These are phyloP conservation scores for Barnettozyma wickerhamii DNA, from an alignment of 805 yeast species.

Conservation along the genomic window DNA sequence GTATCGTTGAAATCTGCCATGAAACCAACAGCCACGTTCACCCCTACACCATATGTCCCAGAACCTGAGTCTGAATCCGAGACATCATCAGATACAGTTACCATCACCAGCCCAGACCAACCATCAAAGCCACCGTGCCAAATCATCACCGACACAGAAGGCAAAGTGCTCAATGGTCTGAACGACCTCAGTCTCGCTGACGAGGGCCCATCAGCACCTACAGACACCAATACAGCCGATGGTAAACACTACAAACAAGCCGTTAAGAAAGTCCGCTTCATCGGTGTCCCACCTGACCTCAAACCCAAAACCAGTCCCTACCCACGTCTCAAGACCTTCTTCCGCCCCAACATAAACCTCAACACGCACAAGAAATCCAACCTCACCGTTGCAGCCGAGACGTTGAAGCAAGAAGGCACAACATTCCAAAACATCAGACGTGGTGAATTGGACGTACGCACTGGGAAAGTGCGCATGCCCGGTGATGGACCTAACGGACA, in stretches of 20 bases:
- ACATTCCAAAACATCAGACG: conserved; percentile 21
- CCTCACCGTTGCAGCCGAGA: conserved; percentile 20
- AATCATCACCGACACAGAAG: no score
- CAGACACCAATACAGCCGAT: background rate
- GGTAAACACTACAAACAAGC: conserved; percentile 3
- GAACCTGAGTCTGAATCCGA: background rate
- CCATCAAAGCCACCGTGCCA: no score
- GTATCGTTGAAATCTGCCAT: conserved; percentile 3
- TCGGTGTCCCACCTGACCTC: conserved; percentile 21
- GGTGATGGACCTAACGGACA: conserved; percentile 1
- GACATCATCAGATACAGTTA: no score
- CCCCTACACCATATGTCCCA: background rate
- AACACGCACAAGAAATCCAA: conserved; percentile 6
- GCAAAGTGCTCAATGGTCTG: no score
- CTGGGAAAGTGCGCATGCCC: conserved; percentile 15
- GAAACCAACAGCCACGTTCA: background rate
- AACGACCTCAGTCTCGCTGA: background rate
- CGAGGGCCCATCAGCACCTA: background rate
- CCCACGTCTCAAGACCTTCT: conserved; percentile 7
- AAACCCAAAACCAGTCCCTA: conserved; percentile 16
- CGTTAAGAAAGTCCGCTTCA: conserved; percentile 25
- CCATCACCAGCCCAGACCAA: no score
- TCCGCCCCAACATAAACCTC: conserved; percentile 4
- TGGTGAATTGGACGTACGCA: conserved; percentile 20
- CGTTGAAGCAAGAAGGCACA: conserved; percentile 23